A percentile compares a stretch with the other conserved stretches of the same genome.
These are phyloP conservation scores for Pezizomycotina sp. DNA, from an alignment of 2,329 filamentous ascomycete genomes.

Conservation along the genomic window DNA sequence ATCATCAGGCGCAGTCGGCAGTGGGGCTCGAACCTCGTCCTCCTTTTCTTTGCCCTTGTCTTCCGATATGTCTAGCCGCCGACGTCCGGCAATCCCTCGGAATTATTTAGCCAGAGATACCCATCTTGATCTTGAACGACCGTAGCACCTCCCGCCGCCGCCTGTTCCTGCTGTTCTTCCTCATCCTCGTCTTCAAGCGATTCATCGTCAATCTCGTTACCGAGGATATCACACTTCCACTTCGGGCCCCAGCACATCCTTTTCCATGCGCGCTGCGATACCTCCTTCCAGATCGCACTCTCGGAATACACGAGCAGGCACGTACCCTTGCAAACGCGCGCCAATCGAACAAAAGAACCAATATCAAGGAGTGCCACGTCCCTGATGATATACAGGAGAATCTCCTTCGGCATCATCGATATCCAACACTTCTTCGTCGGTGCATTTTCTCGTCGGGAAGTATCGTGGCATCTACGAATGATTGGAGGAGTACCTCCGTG, in stretches of 20 bases:
- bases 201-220: no score
- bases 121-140: constrained; percentile 4
- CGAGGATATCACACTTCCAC: constrained; percentile 53
- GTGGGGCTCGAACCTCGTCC: constrained; percentile 20
- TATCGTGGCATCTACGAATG: no score
- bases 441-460: constrained; percentile 45
- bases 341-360: constrained; percentile 55
- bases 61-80: constrained; percentile 8
- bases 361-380: constrained; percentile 60
- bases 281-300: constrained; percentile 66
- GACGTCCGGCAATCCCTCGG: no score
- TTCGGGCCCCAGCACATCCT: constrained; percentile 56
- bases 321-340: constrained; percentile 70
- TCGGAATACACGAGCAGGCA: constrained; percentile 74
- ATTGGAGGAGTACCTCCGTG: constrained; percentile 13
- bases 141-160: constrained; percentile 1
- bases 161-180: constrained; percentile 4
- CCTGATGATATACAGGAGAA: constrained; percentile 61
- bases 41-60: constrained; percentile 15
- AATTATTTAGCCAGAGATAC: no score
- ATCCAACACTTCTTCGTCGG: constrained; percentile 61
- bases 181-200: constrained; percentile 1
- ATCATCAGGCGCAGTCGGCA: constrained; percentile 24
- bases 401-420: constrained; percentile 60
- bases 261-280: constrained; percentile 55